Conservation (phyloP, 352 stramenopile species). For the Globisporangium polare region DNA sequence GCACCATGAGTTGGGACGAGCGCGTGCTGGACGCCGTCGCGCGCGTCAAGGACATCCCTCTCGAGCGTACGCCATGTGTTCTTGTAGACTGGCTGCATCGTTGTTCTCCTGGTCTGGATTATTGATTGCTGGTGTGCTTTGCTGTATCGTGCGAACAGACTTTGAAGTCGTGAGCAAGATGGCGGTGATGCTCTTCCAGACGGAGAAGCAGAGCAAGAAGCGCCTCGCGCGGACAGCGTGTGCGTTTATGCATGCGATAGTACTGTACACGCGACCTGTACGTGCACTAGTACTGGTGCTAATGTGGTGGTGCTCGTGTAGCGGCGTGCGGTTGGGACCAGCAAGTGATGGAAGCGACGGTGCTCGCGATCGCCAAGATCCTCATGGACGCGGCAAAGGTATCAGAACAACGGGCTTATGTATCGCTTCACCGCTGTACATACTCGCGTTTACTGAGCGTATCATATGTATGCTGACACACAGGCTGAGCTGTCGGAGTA, state of each 20-base stretch:
- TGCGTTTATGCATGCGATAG: too few relatives aligned
- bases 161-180: constrained; percentile 56
- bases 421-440: neutral
- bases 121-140: neutral
- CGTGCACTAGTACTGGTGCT: neutral
- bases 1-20: constrained; percentile 52
- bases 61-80: constrained; percentile 52
- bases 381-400: constrained; percentile 74
- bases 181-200: constrained; percentile 51
- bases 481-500: constrained; percentile 44
- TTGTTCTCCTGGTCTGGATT: neutral
- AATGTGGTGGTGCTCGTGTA: too few relatives aligned
- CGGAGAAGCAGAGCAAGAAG: constrained; percentile 65
- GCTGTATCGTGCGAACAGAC: constrained; percentile 22
- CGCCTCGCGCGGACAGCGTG: constrained; percentile 52
- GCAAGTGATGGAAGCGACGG: constrained; percentile 44
- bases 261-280: too few relatives aligned
- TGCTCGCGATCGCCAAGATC: constrained; percentile 67
- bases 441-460: neutral
- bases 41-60: constrained; percentile 26
- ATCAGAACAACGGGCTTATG: neutral
- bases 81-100: too few relatives aligned
- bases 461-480: neutral
- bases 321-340: constrained; percentile 56
- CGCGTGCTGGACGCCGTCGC: constrained; percentile 51